These are phyloP conservation scores for Starmerella sp. DNA, from an alignment of 805 yeast genomes.

Conservation along the genomic window DNA sequence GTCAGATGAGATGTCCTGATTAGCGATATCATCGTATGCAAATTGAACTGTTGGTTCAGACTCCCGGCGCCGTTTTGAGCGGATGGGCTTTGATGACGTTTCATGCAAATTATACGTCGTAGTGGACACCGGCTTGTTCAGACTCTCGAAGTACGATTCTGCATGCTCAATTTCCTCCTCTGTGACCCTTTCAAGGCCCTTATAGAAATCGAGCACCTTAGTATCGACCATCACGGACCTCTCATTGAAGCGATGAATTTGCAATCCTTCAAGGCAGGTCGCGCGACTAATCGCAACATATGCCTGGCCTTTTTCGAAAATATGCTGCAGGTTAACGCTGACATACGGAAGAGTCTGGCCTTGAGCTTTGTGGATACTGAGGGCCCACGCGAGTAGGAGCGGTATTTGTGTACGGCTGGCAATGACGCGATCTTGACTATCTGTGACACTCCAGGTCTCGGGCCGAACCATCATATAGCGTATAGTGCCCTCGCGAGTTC, in stretches of 20 bases:
- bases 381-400: slow-evolving; percentile 86
- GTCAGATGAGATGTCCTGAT: neutral
- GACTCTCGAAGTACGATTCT: slow-evolving; percentile 3
- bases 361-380: slow-evolving; percentile 91
- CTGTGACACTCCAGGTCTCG: slow-evolving; percentile 72
- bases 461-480: slow-evolving; percentile 71
- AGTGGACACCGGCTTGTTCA: neutral
- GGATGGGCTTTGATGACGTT: neutral
- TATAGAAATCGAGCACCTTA: slow-evolving; percentile 61
- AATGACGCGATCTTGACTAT: slow-evolving; percentile 53
- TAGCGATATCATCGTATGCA: neutral
- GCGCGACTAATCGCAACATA: slow-evolving; percentile 94
- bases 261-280: slow-evolving; percentile 68
- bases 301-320: slow-evolving; percentile 89
- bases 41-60: neutral
- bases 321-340: slow-evolving; percentile 59
- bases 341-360: slow-evolving; percentile 78
- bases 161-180: slow-evolving; percentile 12
- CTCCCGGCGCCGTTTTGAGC: neutral
- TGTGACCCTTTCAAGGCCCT: slow-evolving; percentile 5
- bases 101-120: too few species aligned
- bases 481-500: slow-evolving; percentile 56
- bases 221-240: slow-evolving; percentile 56
- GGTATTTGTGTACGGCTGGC: slow-evolving; percentile 77
- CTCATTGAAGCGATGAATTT: slow-evolving; percentile 61